phyloP scores from a whole-genome alignment of 2,329 filamentous ascomycete genomes.

The Penicillium palitans region DNA sequence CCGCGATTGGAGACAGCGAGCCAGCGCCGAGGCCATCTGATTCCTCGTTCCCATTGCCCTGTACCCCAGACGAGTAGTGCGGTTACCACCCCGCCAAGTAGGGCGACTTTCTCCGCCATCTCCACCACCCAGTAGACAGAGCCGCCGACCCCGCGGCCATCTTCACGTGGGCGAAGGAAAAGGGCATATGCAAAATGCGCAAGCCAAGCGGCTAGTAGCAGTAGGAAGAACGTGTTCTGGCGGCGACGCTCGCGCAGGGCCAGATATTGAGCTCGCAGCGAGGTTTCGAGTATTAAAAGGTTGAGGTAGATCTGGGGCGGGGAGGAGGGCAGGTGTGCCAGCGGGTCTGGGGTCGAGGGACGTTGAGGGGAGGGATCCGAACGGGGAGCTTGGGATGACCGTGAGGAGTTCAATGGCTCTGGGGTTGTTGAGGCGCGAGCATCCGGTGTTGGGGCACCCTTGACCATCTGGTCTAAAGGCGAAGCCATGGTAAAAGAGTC shows the following conservation, averaged over 20 bases:
- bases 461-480: constrained; percentile 82
- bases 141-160: constrained; percentile 85
- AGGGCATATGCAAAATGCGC: constrained; percentile 83
- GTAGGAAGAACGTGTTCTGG: constrained; percentile 89
- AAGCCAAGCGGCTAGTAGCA: constrained; percentile 77
- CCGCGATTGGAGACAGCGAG: constrained; percentile 86
- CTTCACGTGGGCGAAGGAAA: constrained; percentile 93
- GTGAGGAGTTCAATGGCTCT: constrained; percentile 26
- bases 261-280: constrained; percentile 87
- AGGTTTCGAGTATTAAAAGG: constrained; percentile 92
- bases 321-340: constrained; percentile 80
- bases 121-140: constrained; percentile 97
- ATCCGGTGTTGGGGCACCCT: constrained; percentile 71
- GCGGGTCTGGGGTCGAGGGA: constrained; percentile 62
- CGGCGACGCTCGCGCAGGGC: constrained; percentile 82
- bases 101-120: constrained; percentile 82
- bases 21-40: constrained; percentile 92
- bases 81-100: constrained; percentile 87
- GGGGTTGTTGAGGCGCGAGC: constrained; percentile 25
- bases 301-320: constrained; percentile 98
- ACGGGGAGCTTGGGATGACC: constrained; percentile 5
- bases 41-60: constrained; percentile 92
- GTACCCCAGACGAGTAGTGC: constrained; percentile 87
- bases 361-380: constrained; percentile 47
- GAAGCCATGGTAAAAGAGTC: constrained; percentile 55